Conservation (phyloP, 495 filamentous ascomycete species). For the Xylaria flabelliformis region DNA sequence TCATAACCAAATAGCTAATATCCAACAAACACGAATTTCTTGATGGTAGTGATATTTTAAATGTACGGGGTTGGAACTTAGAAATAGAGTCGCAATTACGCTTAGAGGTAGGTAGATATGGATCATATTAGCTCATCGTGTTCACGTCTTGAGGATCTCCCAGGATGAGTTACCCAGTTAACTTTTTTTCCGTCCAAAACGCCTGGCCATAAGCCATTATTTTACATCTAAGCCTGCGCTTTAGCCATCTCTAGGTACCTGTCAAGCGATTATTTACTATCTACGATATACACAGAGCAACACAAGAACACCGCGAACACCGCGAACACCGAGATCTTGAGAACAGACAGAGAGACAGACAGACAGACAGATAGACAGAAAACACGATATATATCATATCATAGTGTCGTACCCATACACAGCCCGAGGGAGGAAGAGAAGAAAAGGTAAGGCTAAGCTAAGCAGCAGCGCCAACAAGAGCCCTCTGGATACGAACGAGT, state of each 20-base stretch:
- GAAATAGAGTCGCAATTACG: not conserved
- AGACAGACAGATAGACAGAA: no score
- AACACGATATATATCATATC: not conserved
- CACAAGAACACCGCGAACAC: not conserved
- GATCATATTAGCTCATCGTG: not conserved
- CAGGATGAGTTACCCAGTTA: not conserved
- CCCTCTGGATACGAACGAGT: constrained; percentile 55
- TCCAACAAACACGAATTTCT: not conserved
- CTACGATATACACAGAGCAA: not conserved
- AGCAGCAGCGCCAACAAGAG: constrained; percentile 38
- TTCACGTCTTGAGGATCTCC: not conserved
- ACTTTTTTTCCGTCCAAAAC: constrained; percentile 8
- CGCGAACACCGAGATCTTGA: not conserved
- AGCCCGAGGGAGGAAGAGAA: not conserved
- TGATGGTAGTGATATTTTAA: not conserved
- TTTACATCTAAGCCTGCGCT: not conserved
- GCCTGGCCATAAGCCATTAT: not conserved
- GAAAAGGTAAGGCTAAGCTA: constrained; percentile 16
- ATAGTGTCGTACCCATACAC: not conserved
- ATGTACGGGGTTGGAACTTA: no score
- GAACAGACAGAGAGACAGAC: not conserved
- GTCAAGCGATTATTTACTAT: not conserved
- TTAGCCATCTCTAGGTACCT: not conserved
- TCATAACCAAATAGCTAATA: not conserved
- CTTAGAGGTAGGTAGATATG: no score